Base-by-base conservation (phyloP, 2,329 filamentous ascomycete species). In the Trichophyton simii region DNA sequence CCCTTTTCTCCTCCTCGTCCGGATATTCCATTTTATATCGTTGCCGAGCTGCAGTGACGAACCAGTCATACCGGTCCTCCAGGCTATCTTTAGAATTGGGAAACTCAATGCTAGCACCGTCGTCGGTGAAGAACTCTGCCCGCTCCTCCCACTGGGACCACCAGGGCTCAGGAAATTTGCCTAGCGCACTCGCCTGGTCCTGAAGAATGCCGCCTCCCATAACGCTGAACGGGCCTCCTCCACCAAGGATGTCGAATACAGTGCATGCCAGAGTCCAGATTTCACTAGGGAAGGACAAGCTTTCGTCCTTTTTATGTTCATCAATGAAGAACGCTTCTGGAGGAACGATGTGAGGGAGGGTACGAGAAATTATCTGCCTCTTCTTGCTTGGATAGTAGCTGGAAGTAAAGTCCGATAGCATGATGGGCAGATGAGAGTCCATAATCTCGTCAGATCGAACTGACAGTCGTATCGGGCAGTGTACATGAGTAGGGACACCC, bases 261-360 rank as follows among this genome's bases (percentile, higher is more conserved):
- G 58, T 65, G 57, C 62, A 63, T 59, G 60, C 62, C 42, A 65
- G 60, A 58, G 63, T 63, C 63, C 60, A 65, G 52, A 65, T 65
- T 57, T 63, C 60, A 20, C 63, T 63, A 41, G 63, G 58, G 60
- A 65, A 63, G 34, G 60, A 65, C 50, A 64, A 57, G 20, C 18
- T 61, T 20, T 64, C 7, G 42, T 60, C 11, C 11, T 57, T 42
- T 0, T 58, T 58, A 42, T 58, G 7, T 20, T 61, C 58, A 36
- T 62, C 60, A 22, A 62, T 44, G 42, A 62, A 65, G 57, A 55
- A 63, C 18, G 57, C 22, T 61, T 65, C 62, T 11, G 61, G 62
- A 46, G 63, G 60, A 22, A 63, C 62, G 13, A 65, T 62, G 62
- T 65, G 63, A 13, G 38, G 58, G 18, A 62, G 63, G 1, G 58